phyloP scores from a whole-genome alignment of 345 rosid genomes.

The Corchorus olitorius region DNA sequence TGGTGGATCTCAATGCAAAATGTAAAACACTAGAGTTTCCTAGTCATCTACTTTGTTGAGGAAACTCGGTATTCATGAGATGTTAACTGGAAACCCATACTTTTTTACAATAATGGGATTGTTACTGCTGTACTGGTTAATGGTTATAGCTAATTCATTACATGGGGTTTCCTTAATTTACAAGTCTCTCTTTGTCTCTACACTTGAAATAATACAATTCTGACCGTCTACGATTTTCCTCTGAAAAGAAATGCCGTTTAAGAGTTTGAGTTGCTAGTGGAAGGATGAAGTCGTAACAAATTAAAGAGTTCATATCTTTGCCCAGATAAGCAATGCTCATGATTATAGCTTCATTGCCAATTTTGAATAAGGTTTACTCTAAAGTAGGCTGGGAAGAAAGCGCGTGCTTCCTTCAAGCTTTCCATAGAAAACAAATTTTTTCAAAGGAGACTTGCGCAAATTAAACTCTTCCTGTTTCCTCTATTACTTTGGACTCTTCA shows the following conservation, averaged over 20 bases:
- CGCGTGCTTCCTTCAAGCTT: not conserved
- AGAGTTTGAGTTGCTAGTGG: not conserved
- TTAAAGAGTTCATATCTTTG: not conserved
- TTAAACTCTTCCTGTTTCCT: not conserved
- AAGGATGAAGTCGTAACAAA: not conserved
- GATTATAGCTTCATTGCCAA: not conserved
- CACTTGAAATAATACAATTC: not conserved
- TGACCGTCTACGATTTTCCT: not conserved
- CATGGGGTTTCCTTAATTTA: not conserved
- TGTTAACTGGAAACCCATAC: not conserved
- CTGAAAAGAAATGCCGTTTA: not conserved
- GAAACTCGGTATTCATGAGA: not conserved
- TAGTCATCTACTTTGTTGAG: not conserved
- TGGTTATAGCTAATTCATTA: not conserved
- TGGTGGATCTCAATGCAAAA: not conserved
- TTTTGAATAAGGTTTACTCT: not conserved
- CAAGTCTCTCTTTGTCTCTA: not conserved
- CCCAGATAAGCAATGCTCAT: not conserved
- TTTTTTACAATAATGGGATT: not conserved
- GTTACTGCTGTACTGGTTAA: not conserved
- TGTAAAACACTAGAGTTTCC: not conserved
- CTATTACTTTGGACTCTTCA: not conserved
- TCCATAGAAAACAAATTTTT: not conserved
- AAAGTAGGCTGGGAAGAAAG: not conserved
- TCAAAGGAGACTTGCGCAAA: not conserved